These are phyloP conservation scores for Mesostigma viride DNA, from an alignment of 139 green algal genomes.

Conservation along the genomic window DNA sequence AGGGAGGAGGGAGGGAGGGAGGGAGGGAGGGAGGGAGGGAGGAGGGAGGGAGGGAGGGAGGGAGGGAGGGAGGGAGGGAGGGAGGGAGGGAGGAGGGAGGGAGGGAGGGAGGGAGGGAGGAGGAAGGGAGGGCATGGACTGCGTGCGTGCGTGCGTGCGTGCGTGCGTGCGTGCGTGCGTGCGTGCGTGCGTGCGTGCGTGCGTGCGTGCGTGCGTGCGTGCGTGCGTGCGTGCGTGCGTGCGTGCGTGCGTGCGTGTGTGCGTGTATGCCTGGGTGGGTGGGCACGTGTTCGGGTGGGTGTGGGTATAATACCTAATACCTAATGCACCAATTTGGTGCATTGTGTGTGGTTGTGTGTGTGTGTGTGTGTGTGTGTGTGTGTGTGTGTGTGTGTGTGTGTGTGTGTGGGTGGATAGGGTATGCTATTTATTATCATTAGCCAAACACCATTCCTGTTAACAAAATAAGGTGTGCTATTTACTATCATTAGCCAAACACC, in stretches of 20 bases:
- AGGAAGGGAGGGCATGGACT: background rate
- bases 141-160: too few relatives aligned
- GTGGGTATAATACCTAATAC: too few relatives aligned
- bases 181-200: slow-evolving; percentile 13
- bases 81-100: background rate
- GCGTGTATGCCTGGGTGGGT: slow-evolving; percentile 2
- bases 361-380: background rate
- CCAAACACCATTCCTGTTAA: too few relatives aligned
- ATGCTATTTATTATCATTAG: too few relatives aligned
- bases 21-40: background rate
- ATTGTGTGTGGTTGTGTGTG: too few relatives aligned
- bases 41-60: background rate
- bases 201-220: slow-evolving; percentile 9
- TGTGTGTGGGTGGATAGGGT: too few relatives aligned
- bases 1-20: background rate
- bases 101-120: background rate
- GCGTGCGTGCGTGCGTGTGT: slow-evolving; percentile 6
- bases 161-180: too few relatives aligned
- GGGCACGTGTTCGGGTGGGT: too few relatives aligned
- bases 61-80: background rate
- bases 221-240: background rate
- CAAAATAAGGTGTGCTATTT: too few relatives aligned
- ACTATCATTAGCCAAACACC: too few relatives aligned
- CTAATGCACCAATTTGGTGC: too few relatives aligned
- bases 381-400: slow-evolving; percentile 1